Evolutionary conservation across 192 early-diverging fungal species (phyloP).

Genomic region (Linnemannia schmuckeri): DNA sequence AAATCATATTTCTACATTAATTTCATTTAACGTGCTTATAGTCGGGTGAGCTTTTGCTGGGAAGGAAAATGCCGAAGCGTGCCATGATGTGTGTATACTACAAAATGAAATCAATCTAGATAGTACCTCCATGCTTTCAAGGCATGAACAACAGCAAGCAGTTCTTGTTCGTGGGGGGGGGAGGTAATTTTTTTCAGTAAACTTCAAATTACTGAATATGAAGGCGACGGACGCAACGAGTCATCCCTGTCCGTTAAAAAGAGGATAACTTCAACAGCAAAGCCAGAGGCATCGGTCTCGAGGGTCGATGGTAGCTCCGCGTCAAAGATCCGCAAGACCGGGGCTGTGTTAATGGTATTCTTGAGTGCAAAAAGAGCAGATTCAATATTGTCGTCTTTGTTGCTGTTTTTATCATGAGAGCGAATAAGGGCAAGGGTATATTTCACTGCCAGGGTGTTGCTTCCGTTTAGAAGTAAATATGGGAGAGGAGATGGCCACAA

Average conservation of each 20-base stretch:
- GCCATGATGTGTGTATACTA: neutral
- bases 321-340: too few relatives aligned
- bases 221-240: too few relatives aligned
- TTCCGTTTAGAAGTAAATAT: constrained; percentile 12
- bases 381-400: too few relatives aligned
- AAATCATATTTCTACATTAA: constrained; percentile 13
- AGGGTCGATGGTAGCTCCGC: too few relatives aligned
- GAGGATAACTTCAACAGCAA: too few relatives aligned
- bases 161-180: constrained; percentile 34
- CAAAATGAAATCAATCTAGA: constrained; percentile 19
- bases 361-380: too few relatives aligned
- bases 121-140: constrained; percentile 23
- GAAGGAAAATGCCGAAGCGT: constrained; percentile 17
- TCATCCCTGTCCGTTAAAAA: too few relatives aligned
- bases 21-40: constrained; percentile 19
- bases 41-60: constrained; percentile 17
- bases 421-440: constrained; percentile 21
- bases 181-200: constrained; percentile 36
- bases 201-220: too few relatives aligned
- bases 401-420: neutral
- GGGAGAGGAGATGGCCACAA: constrained; percentile 9
- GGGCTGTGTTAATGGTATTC: too few relatives aligned
- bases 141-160: constrained; percentile 19
- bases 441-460: neutral
- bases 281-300: too few relatives aligned